Evolutionary conservation across 495 filamentous ascomycete genomes (phyloP).

Genomic region (Xylaria scruposa): DNA sequence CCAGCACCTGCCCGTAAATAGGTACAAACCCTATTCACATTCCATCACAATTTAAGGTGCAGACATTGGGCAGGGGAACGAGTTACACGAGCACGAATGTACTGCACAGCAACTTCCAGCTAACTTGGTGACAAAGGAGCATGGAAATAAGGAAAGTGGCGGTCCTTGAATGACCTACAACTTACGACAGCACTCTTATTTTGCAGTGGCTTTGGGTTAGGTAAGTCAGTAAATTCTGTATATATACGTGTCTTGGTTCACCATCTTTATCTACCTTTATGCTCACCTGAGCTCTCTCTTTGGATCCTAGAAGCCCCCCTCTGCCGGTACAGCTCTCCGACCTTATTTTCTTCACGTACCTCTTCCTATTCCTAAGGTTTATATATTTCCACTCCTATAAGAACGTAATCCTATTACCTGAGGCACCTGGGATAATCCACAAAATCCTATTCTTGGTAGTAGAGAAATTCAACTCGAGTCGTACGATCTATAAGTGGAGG

Average conservation of each 20-base stretch:
- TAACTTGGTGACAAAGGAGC: background rate
- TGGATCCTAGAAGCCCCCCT: background rate
- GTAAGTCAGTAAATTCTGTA: background rate
- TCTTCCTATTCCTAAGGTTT: background rate
- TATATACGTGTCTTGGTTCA: background rate
- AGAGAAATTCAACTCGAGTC: background rate
- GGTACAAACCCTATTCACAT: background rate
- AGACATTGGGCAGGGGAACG: background rate
- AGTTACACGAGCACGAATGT: background rate
- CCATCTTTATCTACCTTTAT: background rate
- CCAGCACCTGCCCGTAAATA: background rate
- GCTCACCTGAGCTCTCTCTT: background rate
- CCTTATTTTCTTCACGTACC: background rate
- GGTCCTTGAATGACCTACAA: background rate
- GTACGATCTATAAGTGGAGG: background rate
- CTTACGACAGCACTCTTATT: background rate
- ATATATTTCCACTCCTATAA: slow-evolving; percentile 6
- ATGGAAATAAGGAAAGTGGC: slow-evolving; percentile 7
- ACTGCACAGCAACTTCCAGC: slow-evolving; percentile 1
- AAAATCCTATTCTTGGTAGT: background rate
- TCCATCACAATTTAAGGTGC: background rate
- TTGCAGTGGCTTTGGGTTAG: background rate
- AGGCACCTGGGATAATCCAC: background rate
- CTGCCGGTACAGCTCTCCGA: background rate
- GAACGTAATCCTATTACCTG: background rate